Conservation (phyloP, 176 grass and related monocot species). For the Paspalum vaginatum region DNA sequence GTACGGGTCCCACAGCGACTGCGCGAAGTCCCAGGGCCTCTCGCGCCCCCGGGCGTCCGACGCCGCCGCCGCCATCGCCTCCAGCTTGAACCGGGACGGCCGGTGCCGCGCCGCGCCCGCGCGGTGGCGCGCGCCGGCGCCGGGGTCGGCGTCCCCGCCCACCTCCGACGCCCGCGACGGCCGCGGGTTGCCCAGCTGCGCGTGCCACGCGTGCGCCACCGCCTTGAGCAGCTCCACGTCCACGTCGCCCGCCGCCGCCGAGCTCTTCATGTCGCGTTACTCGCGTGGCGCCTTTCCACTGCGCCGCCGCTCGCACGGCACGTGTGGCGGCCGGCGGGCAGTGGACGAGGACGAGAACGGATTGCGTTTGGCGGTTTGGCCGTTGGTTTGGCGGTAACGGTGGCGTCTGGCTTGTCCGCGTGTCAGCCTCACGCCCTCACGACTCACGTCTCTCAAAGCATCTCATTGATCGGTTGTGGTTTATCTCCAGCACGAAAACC, state of each 20-base stretch:
- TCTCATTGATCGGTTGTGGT: too few relatives aligned
- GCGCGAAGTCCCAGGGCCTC: slow-evolving; percentile 59
- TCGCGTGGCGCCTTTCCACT: not conserved
- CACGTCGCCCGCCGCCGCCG: not conserved
- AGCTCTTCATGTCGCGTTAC: slow-evolving; percentile 47
- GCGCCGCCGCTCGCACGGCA: not conserved
- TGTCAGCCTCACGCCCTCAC: slow-evolving; percentile 5
- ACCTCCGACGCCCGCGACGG: not conserved
- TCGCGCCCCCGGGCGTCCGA: not conserved
- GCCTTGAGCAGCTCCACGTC: slow-evolving; percentile 79
- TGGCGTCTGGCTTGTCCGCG: not conserved
- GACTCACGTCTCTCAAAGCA: too few relatives aligned
- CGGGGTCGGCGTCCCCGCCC: not conserved
- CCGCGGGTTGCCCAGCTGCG: slow-evolving; percentile 60
- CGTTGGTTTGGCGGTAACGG: slow-evolving; percentile 15
- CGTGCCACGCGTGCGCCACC: slow-evolving; percentile 85
- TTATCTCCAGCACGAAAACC: too few relatives aligned
- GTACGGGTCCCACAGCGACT: slow-evolving; percentile 83
- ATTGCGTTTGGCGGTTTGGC: slow-evolving; percentile 3
- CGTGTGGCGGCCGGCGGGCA: slow-evolving; percentile 6
- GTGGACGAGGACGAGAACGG: not conserved
- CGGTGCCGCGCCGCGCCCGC: not conserved
- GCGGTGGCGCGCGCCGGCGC: slow-evolving; percentile 14
- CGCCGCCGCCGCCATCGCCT: slow-evolving; percentile 41
- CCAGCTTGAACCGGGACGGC: slow-evolving; percentile 81